Conservation (phyloP, 345 rosid genomes). For the Eucalyptus virginea region DNA sequence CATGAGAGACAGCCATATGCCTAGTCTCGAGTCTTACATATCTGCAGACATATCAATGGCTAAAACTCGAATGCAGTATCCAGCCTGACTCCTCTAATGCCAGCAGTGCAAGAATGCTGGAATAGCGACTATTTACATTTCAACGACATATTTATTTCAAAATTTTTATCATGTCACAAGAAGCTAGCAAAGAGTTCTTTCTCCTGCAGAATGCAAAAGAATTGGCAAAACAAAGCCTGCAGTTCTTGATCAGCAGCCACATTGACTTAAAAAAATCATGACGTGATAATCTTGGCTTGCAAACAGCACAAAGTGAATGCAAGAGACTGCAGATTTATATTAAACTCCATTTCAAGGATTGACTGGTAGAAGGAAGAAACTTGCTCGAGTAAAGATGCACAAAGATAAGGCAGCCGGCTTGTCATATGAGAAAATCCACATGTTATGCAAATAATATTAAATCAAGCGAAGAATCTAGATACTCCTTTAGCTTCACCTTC, state of each 20-base stretch:
- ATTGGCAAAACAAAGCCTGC: not conserved
- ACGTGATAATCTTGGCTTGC: not conserved
- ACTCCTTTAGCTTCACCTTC: conserved; percentile 67
- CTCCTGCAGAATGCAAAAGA: not conserved
- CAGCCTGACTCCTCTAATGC: not conserved
- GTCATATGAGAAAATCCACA: not conserved
- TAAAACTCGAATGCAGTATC: not conserved
- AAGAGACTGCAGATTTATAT: not conserved
- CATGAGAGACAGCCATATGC: not conserved
- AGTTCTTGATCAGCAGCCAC: not conserved
- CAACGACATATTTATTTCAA: not conserved
- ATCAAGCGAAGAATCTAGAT: conserved; percentile 45
- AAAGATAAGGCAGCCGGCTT: not conserved
- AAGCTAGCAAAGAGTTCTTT: not conserved
- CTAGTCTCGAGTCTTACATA: not conserved
- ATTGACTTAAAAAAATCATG: not conserved
- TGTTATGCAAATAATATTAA: conserved; percentile 34
- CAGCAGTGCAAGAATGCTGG: not conserved
- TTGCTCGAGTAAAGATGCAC: not conserved
- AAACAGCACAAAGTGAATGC: not conserved
- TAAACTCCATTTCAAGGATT: not conserved
- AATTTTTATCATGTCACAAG: not conserved
- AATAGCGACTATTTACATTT: not conserved
- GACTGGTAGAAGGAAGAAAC: not conserved
- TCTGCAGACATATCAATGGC: not conserved